Conservation (phyloP, 2,329 filamentous ascomycete genomes). For the Paraphoma chrysanthemicola region DNA sequence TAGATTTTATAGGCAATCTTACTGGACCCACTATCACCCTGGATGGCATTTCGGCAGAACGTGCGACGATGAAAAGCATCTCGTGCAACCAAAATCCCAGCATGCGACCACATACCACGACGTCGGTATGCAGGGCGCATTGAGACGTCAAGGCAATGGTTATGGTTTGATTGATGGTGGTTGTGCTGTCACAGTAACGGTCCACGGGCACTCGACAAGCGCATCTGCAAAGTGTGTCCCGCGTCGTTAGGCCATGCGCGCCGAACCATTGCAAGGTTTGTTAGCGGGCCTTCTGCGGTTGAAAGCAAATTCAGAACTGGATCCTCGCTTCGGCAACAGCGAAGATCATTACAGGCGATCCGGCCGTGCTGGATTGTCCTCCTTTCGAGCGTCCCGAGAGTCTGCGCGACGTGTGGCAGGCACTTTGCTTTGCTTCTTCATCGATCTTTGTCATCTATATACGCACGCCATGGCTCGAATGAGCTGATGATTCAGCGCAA, state of each 20-base stretch:
- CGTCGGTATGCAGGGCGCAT: constrained; percentile 2
- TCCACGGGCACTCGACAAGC: constrained; percentile 2
- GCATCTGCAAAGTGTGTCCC: neutral
- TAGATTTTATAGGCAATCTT: constrained; percentile 23
- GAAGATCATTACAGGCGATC: constrained; percentile 25
- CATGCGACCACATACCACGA: neutral
- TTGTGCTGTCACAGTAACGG: constrained; percentile 4
- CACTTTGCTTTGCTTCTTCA: neutral
- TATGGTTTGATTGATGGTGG: constrained; percentile 1
- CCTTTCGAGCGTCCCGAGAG: constrained; percentile 7
- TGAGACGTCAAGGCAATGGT: neutral
- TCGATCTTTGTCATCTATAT: neutral
- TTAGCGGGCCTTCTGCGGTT: constrained; percentile 2
- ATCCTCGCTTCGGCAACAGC: constrained; percentile 15
- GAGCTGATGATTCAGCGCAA: too few relatives aligned
- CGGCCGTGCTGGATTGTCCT: constrained; percentile 12
- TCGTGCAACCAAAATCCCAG: neutral
- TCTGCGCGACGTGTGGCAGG: constrained; percentile 2
- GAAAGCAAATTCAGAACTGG: constrained; percentile 18
- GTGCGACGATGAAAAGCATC: constrained; percentile 4
- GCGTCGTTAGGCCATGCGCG: constrained; percentile 1
- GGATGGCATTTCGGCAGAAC: neutral
- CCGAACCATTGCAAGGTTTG: neutral
- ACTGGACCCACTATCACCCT: constrained; percentile 9
- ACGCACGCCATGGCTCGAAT: too few relatives aligned